Percentiles rank a stretch among this genome's conserved stretches.
These are phyloP conservation scores for Syzygium oleosum DNA, from an alignment of 345 rosid genomes.

Conservation along the genomic window DNA sequence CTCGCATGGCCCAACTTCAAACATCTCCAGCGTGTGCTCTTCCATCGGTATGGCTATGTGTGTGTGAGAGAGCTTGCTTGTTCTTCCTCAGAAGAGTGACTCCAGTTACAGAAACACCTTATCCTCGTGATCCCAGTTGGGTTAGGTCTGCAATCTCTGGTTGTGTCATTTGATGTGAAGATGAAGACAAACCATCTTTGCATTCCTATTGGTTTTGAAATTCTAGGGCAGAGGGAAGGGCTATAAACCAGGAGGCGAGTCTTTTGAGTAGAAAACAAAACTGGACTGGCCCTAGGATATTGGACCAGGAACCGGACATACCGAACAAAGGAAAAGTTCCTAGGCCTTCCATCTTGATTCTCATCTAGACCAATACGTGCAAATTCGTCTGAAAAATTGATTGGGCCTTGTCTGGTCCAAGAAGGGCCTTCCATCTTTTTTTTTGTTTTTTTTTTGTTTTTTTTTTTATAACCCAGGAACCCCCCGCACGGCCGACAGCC, in stretches of 20 bases:
- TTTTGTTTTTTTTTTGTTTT: too few species aligned
- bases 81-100: background rate
- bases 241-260: background rate
- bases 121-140: background rate
- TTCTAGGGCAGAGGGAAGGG: background rate
- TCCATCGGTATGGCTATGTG: background rate
- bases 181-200: background rate
- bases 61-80: background rate
- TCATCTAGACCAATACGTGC: background rate
- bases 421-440: background rate
- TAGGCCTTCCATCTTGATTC: too few species aligned
- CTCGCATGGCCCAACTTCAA: slow-evolving; percentile 50
- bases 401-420: background rate
- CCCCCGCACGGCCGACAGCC: too few species aligned
- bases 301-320: too few species aligned
- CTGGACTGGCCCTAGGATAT: too few species aligned
- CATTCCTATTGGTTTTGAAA: background rate
- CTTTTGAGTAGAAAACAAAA: background rate
- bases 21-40: slow-evolving; percentile 23
- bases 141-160: background rate
- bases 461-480: too few species aligned
- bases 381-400: background rate
- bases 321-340: too few species aligned
- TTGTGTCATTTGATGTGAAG: background rate
- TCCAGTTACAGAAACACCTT: background rate